Base-by-base conservation (phyloP, 108 stramenopile genomes). In the Aurantiochytrium sp. region DNA sequence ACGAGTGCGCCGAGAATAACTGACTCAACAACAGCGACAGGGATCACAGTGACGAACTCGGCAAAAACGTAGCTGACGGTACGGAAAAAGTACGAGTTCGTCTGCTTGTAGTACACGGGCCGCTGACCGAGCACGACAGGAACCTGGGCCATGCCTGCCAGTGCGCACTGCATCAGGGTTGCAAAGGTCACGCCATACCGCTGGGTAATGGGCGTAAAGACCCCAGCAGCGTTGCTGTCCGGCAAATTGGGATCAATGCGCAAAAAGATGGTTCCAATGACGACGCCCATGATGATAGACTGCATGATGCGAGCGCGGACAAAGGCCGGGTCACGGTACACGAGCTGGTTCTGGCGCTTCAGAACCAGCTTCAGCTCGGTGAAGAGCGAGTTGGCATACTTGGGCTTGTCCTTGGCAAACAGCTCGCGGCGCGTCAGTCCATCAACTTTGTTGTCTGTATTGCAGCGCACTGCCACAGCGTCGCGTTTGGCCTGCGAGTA, bases 21-120 rank as follows among this genome's bases (percentile, higher is more conserved):
- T 5, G 90, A 87, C 71, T 95, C 95, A 23, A 93, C 90, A 44
- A 96, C 2, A 16, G 83, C 44, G 45, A 57, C 53, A 4, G 83
- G 45, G 49, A 87, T 18, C 19, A 14, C 28, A 18, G 25, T 18
- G 14, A 53, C 28, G 21, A 25, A 21, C n/a, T 57, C 83, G 18
- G 83, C 45, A 16, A 57, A 12, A 55, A 53, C 53, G 53, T 53
- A 87, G 25, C 14, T 90, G 8, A 95, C 44, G 45, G 92, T 90
- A 5, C 93, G 93, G 35, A 94, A 44, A 16, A 95, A 93, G 87
- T 91, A 95, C 4, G 93, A 88, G 91, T 92, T 93, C 16, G 96
- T 96, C 43, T 87, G 83, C 53, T 53, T 71, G 64, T 72, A 71
- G 35, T 87, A 35, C 12, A 25, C 72, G 29, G 64, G 47, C 18